Evolutionary conservation across 2,329 filamentous ascomycete species (phyloP), one percentile per base, ranked within the genome.

Genomic region (Colletotrichum sp.): DNA sequence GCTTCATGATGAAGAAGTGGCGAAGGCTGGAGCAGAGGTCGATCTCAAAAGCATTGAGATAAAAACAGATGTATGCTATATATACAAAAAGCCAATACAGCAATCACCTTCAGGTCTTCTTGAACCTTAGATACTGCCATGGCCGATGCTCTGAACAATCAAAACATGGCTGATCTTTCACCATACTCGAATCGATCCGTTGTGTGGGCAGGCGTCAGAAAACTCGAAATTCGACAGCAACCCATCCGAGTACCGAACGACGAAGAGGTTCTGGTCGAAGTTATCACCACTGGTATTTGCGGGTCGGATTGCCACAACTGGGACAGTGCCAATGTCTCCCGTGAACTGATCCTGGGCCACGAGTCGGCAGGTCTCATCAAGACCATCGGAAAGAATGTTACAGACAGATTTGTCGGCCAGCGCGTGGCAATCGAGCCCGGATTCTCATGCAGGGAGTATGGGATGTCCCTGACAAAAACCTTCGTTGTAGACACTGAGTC

Each of bases 401-500:
- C 9, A 4, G 26, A 59, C 24, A 59, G 55, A 59, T 28, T 26
- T 0, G 15, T 59, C 7, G 55, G 55, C 24, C 55, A 59, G 24
- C 7, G 24, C 2, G 24, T 59, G 21, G 55, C 55, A 59, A 28
- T 59, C 55, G 55, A 59, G 55, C 55, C 55, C 16, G 24, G 55
- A 6, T 28, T 59, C 3, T 26, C 21, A 15, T 59, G 55, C 55
- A 59, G 15, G 26, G 55, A 59, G 55, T 59, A 59, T 59, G 55
- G 2, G 15, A 13, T 21, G 2, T 2, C 43, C n/a, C n/a, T 0
- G 5, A 4, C 43, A 3, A 24, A 52, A 7, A 13, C 1, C n/a
- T 0, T 3, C 4, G 1, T 52, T 52, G 43, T 21, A 2, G 24
- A n/a, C 7, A 4, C 13, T 18, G 15, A 28, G 0, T 13, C n/a